These are phyloP conservation scores for Elaeis oleifera DNA, from an alignment of 202 grass and related monocot genomes.

Conservation along the genomic window DNA sequence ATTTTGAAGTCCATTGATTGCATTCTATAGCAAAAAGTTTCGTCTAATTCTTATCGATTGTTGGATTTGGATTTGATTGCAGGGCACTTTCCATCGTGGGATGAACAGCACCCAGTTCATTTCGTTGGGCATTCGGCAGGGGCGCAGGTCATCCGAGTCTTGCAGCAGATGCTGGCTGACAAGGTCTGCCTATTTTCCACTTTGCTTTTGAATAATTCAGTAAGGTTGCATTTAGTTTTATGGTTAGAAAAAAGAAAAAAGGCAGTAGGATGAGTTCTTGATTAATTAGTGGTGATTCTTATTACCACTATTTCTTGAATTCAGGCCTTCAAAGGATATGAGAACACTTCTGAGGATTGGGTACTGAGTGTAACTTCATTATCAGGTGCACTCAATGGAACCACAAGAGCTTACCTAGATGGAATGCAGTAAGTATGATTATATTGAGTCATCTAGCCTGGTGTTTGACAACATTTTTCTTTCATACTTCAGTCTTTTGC, in stretches of 20 bases:
- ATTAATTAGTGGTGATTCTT: too few species aligned
- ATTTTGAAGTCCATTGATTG: neutral
- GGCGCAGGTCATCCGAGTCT: constrained; percentile 29
- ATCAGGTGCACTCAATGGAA: constrained; percentile 49
- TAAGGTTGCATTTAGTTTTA: too few species aligned
- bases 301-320: constrained; percentile 3
- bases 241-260: too few species aligned
- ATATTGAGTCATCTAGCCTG: too few species aligned
- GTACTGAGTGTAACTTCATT: constrained; percentile 40
- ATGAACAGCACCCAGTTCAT: constrained; percentile 41
- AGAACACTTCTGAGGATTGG: constrained; percentile 43
- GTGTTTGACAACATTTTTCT: too few species aligned
- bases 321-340: constrained; percentile 36
- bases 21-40: neutral
- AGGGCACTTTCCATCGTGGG: constrained; percentile 42
- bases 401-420: constrained; percentile 38
- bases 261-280: too few species aligned
- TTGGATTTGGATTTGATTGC: constrained; percentile 7
- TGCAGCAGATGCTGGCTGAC: constrained; percentile 52
- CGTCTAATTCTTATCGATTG: neutral
- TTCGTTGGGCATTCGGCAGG: constrained; percentile 48
- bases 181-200: constrained; percentile 16
- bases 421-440: constrained; percentile 30
- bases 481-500: neutral
- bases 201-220: too few species aligned